Conservation (phyloP, 192 early-diverging fungal genomes). For the Coemansia sp. region DNA sequence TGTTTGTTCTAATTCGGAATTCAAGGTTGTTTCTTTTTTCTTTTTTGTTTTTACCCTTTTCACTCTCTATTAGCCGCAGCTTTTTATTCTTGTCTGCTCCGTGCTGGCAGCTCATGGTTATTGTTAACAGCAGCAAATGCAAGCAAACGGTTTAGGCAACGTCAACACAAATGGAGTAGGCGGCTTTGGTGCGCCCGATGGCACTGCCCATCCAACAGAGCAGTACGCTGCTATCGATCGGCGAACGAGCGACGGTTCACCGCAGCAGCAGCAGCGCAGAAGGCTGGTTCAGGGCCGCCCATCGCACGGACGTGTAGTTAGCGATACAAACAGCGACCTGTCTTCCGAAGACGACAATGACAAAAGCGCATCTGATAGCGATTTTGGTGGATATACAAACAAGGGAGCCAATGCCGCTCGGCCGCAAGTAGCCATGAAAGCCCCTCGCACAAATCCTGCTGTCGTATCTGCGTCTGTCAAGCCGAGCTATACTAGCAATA, state of each 20-base stretch:
- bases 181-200: conserved; percentile 15
- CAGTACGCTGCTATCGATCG: conserved; percentile 5
- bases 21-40: neutral
- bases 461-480: conserved; percentile 1
- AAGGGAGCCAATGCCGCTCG: conserved; percentile 9
- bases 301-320: conserved; percentile 43
- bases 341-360: conserved; percentile 25
- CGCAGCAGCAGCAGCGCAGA: conserved; percentile 8
- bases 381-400: conserved; percentile 39
- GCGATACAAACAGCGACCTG: conserved; percentile 53
- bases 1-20: neutral
- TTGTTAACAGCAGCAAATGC: conserved; percentile 28
- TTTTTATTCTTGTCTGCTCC: conserved; percentile 8
- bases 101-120: conserved; percentile 14
- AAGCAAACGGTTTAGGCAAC: conserved; percentile 50
- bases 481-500: conserved; percentile 21
- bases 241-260: conserved; percentile 1
- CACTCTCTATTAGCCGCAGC: neutral
- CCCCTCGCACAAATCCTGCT: conserved; percentile 39
- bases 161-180: conserved; percentile 22
- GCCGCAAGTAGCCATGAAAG: conserved; percentile 50
- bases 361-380: conserved; percentile 26
- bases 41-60: neutral
- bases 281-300: conserved; percentile 40
- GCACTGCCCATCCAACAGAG: conserved; percentile 15